Base-by-base conservation (phyloP, 2,329 filamentous ascomycete species). In the Penicillium sp. region DNA sequence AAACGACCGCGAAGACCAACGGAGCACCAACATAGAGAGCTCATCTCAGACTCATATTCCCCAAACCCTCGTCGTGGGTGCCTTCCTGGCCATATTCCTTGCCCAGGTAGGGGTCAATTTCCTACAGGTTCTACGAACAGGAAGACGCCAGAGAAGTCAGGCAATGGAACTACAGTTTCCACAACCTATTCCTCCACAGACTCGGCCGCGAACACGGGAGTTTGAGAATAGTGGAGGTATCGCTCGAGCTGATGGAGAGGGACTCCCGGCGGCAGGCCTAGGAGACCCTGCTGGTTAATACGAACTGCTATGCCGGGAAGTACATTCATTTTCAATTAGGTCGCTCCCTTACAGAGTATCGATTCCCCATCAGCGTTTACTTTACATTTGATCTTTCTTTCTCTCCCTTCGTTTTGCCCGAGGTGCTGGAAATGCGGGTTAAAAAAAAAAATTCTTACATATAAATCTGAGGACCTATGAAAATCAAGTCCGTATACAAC, bases 41-140 rank as follows among this genome's bases (percentile, higher is more conserved):
- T 53, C 58, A 2, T 44, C 63, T 1, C 63, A 66, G 33, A 64
- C 67, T 1, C 69, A 71, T 49, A 50, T 75, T 39, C 62, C 72
- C 19, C 72, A 72, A 37, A 72, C 69, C 10, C 48, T 74, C 23
- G 68, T 75, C 2, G 53, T 74, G 39, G 71, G 68, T 7, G 62
- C 69, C 3, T 72, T 75, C 21, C 47, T 73, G 11, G 63, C 64
- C 4, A 64, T 73, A 10, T 71, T 75, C 26, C 51, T 68, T 25
- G 65, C 63, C 3, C 72, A 72, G 46, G 58, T 74, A 37, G 69
- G 63, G 19, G 55, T 66, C 50, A 72, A 73, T 35, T 60, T 68
- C 14, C 27, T 69, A 29, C 70, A 72, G 25, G 62, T 65, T 19
- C n/a, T 68, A 54, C 64, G 71, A 42, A 56, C 48, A 6, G 62